A percentile compares a stretch with the other conserved stretches of the same genome.
Evolutionary conservation across 2,329 filamentous ascomycete species (phyloP).

Genomic region (Stagonosporopsis vannaccii): DNA sequence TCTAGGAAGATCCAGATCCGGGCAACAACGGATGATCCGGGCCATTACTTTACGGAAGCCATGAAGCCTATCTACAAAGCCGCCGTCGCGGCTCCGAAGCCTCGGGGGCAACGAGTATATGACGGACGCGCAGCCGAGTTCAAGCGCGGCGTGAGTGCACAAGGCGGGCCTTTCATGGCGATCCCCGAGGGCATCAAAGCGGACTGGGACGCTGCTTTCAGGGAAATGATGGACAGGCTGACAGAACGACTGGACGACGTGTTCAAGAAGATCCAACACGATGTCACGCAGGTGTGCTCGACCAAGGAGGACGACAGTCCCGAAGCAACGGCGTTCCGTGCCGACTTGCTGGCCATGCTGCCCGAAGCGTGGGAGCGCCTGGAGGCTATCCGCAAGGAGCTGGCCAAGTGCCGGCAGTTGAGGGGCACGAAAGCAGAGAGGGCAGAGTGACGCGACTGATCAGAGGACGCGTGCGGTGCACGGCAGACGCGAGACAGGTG

Average conservation of each 20-base stretch:
- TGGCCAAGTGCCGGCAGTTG: not conserved
- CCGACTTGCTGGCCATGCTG: constrained; percentile 4
- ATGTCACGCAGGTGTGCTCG: constrained; percentile 11
- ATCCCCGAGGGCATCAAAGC: not conserved
- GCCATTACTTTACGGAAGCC: constrained; percentile 21
- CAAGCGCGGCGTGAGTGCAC: not conserved
- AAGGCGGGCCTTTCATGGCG: not conserved
- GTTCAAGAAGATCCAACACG: constrained; percentile 7
- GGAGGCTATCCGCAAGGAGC: not conserved
- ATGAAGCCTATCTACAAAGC: constrained; percentile 23
- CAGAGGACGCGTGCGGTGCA: not conserved
- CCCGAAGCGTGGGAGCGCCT: constrained; percentile 4
- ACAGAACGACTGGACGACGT: not conserved
- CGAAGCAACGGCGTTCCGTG: constrained; percentile 6
- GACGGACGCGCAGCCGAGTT: not conserved
- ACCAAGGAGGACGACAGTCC: constrained; percentile 17
- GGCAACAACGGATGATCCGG: not conserved
- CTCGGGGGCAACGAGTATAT: constrained; percentile 2
- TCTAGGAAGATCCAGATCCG: constrained; percentile 1
- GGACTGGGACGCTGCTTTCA: not conserved
- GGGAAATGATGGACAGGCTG: not conserved
- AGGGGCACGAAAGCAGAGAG: not conserved
- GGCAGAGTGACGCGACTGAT: not conserved
- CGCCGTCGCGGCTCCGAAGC: not conserved
- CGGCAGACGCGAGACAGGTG: no score